These are phyloP conservation scores for Scytalidium sp. DNA, from an alignment of 2,329 filamentous ascomycete species.

Conservation along the genomic window DNA sequence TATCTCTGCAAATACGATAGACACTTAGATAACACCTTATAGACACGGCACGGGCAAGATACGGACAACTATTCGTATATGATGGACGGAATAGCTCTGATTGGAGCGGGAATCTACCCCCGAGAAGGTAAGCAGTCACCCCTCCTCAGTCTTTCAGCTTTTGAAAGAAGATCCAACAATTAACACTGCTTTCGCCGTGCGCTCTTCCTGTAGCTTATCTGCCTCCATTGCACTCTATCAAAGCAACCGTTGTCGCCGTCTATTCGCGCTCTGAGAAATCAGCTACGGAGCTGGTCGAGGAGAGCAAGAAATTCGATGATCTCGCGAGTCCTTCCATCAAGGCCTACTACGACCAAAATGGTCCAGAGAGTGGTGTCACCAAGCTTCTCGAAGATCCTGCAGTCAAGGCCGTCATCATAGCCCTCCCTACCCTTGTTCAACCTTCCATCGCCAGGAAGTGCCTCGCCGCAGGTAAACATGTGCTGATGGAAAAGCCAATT, in stretches of 20 bases:
- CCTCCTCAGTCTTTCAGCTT: neutral
- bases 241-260: conserved; percentile 50
- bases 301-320: neutral
- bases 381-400: conserved; percentile 26
- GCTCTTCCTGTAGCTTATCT: neutral
- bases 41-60: neutral
- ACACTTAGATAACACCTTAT: too few species aligned
- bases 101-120: neutral
- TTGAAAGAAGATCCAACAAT: neutral
- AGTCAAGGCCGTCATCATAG: conserved; percentile 33
- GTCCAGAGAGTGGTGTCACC: conserved; percentile 2
- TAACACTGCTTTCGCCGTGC: neutral
- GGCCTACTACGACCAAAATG: conserved; percentile 26
- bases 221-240: conserved; percentile 41
- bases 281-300: conserved; percentile 11
- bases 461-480: conserved; percentile 50
- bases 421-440: conserved; percentile 48
- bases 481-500: conserved; percentile 54
- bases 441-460: conserved; percentile 45
- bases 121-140: neutral
- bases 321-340: neutral
- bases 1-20: neutral
- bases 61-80: neutral
- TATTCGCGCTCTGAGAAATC: conserved; percentile 30
- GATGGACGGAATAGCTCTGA: neutral